Evolutionary conservation across 2,329 filamentous ascomycete genomes (phyloP).

Genomic region (Arthrocladium fulminans): DNA sequence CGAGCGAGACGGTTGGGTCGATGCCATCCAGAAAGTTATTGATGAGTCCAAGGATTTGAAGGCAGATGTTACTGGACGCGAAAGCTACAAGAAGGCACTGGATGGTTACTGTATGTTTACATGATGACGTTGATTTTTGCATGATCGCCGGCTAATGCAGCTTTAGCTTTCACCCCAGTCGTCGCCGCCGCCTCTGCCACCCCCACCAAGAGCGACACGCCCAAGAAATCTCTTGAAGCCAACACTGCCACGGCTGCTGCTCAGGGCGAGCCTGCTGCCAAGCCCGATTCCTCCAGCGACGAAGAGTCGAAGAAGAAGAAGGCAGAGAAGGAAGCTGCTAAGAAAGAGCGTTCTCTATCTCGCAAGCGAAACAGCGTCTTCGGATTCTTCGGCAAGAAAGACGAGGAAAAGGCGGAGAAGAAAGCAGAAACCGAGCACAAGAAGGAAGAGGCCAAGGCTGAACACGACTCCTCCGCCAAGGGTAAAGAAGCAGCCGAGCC

Average conservation of each 20-base stretch:
- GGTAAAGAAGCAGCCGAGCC: slow-evolving; percentile 32
- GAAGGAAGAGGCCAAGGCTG: slow-evolving; percentile 34
- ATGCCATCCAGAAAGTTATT: slow-evolving; percentile 71
- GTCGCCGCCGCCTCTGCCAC: slow-evolving; percentile 25
- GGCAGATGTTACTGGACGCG: slow-evolving; percentile 63
- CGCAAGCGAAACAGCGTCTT: slow-evolving; percentile 54
- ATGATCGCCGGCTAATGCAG: slow-evolving; percentile 23
- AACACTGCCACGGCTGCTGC: slow-evolving; percentile 14
- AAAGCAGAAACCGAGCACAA: slow-evolving; percentile 35
- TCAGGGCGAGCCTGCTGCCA: slow-evolving; percentile 9
- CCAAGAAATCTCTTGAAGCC: slow-evolving; percentile 25
- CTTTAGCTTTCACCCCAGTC: slow-evolving; percentile 32
- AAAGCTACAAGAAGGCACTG: slow-evolving; percentile 79
- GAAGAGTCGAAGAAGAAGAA: slow-evolving; percentile 18
- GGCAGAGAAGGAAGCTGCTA: slow-evolving; percentile 36
- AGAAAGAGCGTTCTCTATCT: slow-evolving; percentile 53
- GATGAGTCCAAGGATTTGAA: slow-evolving; percentile 76
- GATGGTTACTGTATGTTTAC: slow-evolving; percentile 56
- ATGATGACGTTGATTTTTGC: slow-evolving; percentile 20
- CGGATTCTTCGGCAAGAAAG: slow-evolving; percentile 55
- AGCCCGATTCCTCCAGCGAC: slow-evolving; percentile 15
- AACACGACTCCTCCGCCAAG: slow-evolving; percentile 29
- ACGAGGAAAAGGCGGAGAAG: slow-evolving; percentile 36
- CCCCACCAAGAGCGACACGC: slow-evolving; percentile 24
- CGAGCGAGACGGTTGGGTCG: slow-evolving; percentile 89